Base-by-base conservation (phyloP, 1,139 yeast species). In the Suhomyces ambrosiae region DNA sequence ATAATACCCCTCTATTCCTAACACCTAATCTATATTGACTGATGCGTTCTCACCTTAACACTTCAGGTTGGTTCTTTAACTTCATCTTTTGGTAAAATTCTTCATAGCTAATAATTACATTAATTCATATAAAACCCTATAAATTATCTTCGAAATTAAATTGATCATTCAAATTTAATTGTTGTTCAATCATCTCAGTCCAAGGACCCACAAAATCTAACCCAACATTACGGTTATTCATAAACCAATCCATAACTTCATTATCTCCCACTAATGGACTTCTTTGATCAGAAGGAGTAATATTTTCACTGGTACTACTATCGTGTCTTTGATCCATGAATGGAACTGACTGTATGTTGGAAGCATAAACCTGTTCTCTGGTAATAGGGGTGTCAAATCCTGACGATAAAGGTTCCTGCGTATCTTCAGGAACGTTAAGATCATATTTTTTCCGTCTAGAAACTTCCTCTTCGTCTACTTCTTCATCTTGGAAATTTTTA, bases 201-300 rank as follows among this genome's bases (percentile, higher is more conserved):
- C 94, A 83, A 3, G 94, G 94, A 29, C 86, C 95, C 23, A 86
- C 96, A 50, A 87, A 87, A 43, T 86, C 95, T 38, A 87, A 68
- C 13, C 96, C 95, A 25, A 86, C 80, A 36, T 68, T 64, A 33
- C 72, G 74, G 49, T 82, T 81, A 50, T 76, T 79, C 38, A 80
- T 68, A 52, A 86, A 86, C 86, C 88, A 83, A 41, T 82, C 86
- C 58, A 81, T 76, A 9, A 82, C 77, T 35, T 80, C 83, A 38
- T 76, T 79, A 28, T 80, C 80, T 2, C 69, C 72, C 7, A 44
- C 40, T 31, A 60, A 27, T 7, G 43, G 43, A 25, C 43, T 40
- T 23, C 19, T 33, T 16, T 15, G 39, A 16, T 32, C 39, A 27
- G 36, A 27, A 7, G 36, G 40, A 21, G 40, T 37, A 9, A 37